Base-by-base conservation (phyloP, 352 stramenopile species). In the Globisporangium abappressorium region DNA sequence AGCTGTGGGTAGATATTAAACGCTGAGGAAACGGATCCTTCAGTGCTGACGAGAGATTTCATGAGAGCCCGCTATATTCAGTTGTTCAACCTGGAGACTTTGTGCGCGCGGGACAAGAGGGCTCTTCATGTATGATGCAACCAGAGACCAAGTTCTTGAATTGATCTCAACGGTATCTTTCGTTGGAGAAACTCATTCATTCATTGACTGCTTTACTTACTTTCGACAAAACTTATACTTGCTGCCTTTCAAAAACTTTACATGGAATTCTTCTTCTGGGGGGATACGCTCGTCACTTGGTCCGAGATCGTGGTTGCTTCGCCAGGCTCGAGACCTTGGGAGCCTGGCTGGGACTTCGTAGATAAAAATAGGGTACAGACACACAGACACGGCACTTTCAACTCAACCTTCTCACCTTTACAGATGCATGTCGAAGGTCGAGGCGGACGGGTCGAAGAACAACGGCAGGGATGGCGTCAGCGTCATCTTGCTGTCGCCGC, bases 371-470 rank as follows among this genome's bases (percentile, higher is more conserved):
- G 26, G 14, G 54, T 33, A 47, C 56, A 49, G 8, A 51, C 5
- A 34, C 24, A 51, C 15, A 22, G 33, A 36, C 34, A 53, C 41
- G 5, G 38, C 38, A 46, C 38, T 46, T 43, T 3, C 38, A 14
- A 38, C 24, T 4, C 18, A 3, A 1, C 43, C 6, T 14, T 15
- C 28, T 41, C 54, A 9, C 8, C 24, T 9, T 62, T 15, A 62
- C 24, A 67, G 36, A 22, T 36, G 62, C 51, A 62, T 38, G 51
- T 61, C 51, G 62, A 67, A 67, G 34, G 47, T 24, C n/a, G 34
- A 28, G 49, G 34, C 34, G 33, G 55, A 43, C 60, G 43, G n/a
- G 26, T 64, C 56, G 51, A 77, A 80, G 8, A 64, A 76, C 33
- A 72, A 62, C 34, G 38, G 43, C 15, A 49, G 47, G 5, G 47